Evolutionary conservation across 352 stramenopile genomes (phyloP), one percentile per base, ranked within the genome.

Genomic region (Pythium myriotylum): DNA sequence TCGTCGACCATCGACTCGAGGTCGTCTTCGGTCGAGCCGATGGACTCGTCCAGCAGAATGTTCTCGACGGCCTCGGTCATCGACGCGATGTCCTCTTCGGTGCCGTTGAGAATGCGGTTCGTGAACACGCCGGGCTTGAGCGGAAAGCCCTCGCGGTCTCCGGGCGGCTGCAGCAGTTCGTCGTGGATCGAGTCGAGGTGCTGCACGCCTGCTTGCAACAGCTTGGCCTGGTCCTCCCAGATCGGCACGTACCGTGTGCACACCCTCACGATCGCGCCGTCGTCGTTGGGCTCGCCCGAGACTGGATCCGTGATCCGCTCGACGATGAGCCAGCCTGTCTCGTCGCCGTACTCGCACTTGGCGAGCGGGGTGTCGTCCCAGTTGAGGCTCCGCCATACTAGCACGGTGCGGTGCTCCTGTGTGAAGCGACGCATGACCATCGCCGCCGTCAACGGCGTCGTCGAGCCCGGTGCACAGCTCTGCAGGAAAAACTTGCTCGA

Each of bases 21-120:
- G 29, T 55, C 37, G 14, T 54, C 51, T 6, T 60, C 52, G 0
- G 16, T 46, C 23, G 59, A 35, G 33, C 51, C 60, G 19, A 68
- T 52, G 3, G 60, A 46, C 16, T 65, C 58, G 27, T 65, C 58
- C 48, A 65, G 42, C 10, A 65, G 29, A 32, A 65, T 59, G 22
- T 54, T 65, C 50, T 65, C 58, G 23, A 65, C 47, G 20, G 58
- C 42, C 32, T 65, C 59, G 42, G 51, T 60, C 41, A 67, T 67
- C n/a, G 50, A 27, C 8, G 50, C 43, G 13, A 65, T 59, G 50
- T 65, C 58, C 24, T 58, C 29, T 19, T 65, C 49, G 6, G 39
- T 49, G 10, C 49, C 39, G 8, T 48, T 47, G 23, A 59, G 14
- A 41, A 65, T 43, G 10, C 22, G 49, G 4, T 27, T 65, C 14